A percentile compares a stretch with the other conserved stretches of the same genome.
phyloP scores from a whole-genome alignment of 495 filamentous ascomycete species.

The Tuber borchii region DNA sequence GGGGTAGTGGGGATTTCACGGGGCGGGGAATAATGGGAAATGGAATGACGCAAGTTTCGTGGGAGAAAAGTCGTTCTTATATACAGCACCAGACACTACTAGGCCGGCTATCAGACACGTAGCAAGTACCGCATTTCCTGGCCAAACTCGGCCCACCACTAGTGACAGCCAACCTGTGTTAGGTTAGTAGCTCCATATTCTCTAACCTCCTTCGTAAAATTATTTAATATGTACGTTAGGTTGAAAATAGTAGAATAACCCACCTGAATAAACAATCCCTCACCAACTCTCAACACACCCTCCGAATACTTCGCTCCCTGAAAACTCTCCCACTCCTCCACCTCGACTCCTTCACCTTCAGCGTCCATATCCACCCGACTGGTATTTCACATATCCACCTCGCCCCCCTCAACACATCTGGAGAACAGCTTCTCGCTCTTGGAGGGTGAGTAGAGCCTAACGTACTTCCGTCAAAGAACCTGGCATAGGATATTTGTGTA shows the following conservation, averaged over 20 bases:
- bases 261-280: slow-evolving; percentile 79
- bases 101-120: too few relatives aligned
- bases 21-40: too few relatives aligned
- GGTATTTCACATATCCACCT: slow-evolving; percentile 93
- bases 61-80: too few relatives aligned
- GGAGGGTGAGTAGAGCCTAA: slow-evolving; percentile 71
- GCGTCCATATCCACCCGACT: slow-evolving; percentile 24
- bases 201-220: too few relatives aligned
- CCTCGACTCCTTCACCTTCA: slow-evolving; percentile 17
- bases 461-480: slow-evolving; percentile 84
- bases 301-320: slow-evolving; percentile 63
- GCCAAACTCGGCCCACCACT: too few relatives aligned
- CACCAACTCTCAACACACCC: slow-evolving; percentile 69
- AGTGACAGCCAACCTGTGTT: too few relatives aligned
- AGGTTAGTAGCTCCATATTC: too few relatives aligned
- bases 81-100: too few relatives aligned
- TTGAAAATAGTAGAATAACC: background rate
- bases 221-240: too few relatives aligned
- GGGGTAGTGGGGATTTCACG: too few relatives aligned
- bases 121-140: too few relatives aligned
- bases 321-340: slow-evolving; percentile 52
- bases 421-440: slow-evolving; percentile 58
- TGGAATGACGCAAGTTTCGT: too few relatives aligned
- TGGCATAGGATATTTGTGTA: slow-evolving; percentile 91
- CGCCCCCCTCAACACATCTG: slow-evolving; percentile 56